A percentile compares a stretch with the other conserved stretches of the same genome.
These are phyloP conservation scores for Pleodorina starrii DNA, from an alignment of 139 green algal species.

Conservation along the genomic window DNA sequence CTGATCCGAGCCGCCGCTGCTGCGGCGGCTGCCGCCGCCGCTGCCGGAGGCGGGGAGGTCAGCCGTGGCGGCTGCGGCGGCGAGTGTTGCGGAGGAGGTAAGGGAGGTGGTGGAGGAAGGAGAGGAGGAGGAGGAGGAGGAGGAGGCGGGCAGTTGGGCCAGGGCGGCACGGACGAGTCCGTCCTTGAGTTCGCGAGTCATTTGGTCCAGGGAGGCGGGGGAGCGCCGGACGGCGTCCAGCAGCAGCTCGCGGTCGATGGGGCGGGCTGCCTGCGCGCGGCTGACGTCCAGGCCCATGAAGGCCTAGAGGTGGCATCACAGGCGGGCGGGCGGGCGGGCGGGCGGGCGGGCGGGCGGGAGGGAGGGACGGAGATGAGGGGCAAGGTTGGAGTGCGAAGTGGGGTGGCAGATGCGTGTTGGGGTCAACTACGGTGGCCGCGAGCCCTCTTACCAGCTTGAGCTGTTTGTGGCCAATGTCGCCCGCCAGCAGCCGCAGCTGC, in stretches of 20 bases:
- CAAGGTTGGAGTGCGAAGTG: too few species aligned
- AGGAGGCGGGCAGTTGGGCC: neutral
- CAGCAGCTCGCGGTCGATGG: neutral
- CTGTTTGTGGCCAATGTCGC: neutral
- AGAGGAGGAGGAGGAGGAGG: too few species aligned
- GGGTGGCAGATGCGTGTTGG: too few species aligned
- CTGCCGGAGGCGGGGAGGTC: too few species aligned
- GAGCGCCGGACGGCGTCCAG: neutral
- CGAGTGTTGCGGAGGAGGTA: too few species aligned
- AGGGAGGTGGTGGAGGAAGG: too few species aligned
- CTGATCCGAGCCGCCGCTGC: neutral
- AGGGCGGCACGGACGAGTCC: neutral
- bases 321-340: too few species aligned
- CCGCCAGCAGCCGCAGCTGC: neutral
- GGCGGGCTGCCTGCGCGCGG: neutral
- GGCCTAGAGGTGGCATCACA: neutral
- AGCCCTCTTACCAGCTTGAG: neutral
- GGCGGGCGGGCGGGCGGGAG: too few species aligned
- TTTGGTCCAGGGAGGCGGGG: neutral
- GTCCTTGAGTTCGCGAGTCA: neutral
- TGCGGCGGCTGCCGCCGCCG: neutral
- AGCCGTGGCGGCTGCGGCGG: neutral
- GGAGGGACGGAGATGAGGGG: neutral
- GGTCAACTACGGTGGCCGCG: too few species aligned
- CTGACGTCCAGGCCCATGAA: neutral